Conservation (phyloP, 768 basidiomycete genomes). For the Lactarius sanguifluus region DNA sequence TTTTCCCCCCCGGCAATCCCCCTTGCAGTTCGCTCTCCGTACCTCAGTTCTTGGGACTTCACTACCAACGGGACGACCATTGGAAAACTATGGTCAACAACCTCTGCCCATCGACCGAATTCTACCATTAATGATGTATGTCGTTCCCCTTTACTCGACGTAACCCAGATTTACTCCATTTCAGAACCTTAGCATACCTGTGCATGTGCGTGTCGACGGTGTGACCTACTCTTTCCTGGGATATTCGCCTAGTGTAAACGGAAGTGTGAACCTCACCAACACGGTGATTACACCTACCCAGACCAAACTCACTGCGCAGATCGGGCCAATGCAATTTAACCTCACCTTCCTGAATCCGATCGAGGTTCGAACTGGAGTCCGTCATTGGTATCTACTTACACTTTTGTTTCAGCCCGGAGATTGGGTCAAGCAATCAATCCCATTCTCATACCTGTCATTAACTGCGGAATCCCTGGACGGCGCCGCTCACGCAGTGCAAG, state of each 20-base stretch:
- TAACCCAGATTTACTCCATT: neutral
- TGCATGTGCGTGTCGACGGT: constrained; percentile 19
- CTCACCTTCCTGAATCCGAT: constrained; percentile 43
- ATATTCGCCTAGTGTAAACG: constrained; percentile 3
- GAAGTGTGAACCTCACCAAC: constrained; percentile 28
- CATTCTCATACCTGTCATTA: constrained; percentile 43
- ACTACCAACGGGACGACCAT: constrained; percentile 10
- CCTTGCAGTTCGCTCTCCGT: constrained; percentile 34
- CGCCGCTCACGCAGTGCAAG: constrained; percentile 36
- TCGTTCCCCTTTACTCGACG: neutral
- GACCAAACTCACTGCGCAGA: constrained; percentile 36
- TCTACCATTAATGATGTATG: neutral
- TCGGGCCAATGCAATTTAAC: constrained; percentile 40
- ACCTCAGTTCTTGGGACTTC: constrained; percentile 31
- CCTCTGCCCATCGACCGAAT: constrained; percentile 3
- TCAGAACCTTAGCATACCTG: constrained; percentile 23
- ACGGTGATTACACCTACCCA: constrained; percentile 39
- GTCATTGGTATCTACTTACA: too few relatives aligned
- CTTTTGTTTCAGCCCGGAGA: constrained; percentile 35
- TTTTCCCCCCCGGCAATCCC: constrained; percentile 33
- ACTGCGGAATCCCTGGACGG: constrained; percentile 37
- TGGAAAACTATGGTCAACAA: constrained; percentile 28
- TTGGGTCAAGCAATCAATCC: constrained; percentile 41
- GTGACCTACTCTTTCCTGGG: constrained; percentile 30
- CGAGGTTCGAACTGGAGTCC: constrained; percentile 32